Evolutionary conservation across 306 rosid species (phyloP).

Genomic region (Chamaecrista fasciculata): DNA sequence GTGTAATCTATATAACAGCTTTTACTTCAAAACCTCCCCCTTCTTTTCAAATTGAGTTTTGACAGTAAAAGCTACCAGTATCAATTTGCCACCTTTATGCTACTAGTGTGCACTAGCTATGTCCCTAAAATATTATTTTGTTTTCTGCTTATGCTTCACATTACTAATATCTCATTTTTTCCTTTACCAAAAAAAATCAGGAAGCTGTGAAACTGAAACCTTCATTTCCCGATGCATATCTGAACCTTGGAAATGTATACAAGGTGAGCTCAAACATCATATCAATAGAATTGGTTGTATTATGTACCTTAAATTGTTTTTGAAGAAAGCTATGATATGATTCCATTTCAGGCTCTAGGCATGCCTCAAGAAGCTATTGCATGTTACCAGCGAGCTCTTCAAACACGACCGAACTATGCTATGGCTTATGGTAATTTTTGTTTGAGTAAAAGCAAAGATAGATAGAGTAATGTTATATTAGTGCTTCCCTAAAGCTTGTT

Average conservation of each 20-base stretch:
- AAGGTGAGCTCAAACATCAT: constrained; percentile 71
- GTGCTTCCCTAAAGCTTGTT: neutral
- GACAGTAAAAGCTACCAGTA: neutral
- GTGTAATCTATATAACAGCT: neutral
- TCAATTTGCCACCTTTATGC: neutral
- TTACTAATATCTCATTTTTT: neutral
- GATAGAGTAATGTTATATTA: neutral
- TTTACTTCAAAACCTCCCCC: neutral
- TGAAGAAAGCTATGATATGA: constrained; percentile 38
- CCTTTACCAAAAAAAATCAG: constrained; percentile 37
- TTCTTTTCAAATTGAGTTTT: neutral
- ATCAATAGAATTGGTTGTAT: constrained; percentile 46
- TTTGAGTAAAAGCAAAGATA: neutral
- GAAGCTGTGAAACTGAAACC: constrained; percentile 99
- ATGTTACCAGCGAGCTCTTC: constrained; percentile 92
- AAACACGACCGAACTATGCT: constrained; percentile 84
- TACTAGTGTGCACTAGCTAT: neutral
- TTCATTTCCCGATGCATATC: constrained; percentile 95
- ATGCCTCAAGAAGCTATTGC: constrained; percentile 94
- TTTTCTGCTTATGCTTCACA: neutral
- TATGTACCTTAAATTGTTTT: constrained; percentile 43
- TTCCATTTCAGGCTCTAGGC: constrained; percentile 80
- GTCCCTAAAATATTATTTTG: neutral
- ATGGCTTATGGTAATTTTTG: constrained; percentile 82
- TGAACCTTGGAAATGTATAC: constrained; percentile 97